Evolutionary conservation across 2,329 filamentous ascomycete species (phyloP).

Genomic region (Nemania sp.): DNA sequence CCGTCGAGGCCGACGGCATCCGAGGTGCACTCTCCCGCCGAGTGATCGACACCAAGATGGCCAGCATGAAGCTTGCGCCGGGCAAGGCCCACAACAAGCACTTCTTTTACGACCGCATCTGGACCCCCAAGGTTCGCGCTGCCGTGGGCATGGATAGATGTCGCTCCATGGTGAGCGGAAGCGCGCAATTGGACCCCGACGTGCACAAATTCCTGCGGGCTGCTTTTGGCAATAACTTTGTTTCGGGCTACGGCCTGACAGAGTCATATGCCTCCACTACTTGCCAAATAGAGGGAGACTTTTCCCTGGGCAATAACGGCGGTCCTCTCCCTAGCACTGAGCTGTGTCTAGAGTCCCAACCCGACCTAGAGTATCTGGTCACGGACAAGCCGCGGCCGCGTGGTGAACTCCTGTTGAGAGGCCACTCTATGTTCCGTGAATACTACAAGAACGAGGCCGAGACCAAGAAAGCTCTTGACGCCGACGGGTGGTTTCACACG

Average conservation of each 20-base stretch:
- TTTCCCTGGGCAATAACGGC: conserved; percentile 80
- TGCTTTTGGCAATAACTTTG: conserved; percentile 75
- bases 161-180: conserved; percentile 79
- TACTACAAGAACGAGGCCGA: conserved; percentile 92
- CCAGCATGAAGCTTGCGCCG: conserved; percentile 70
- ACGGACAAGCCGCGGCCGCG: conserved; percentile 88
- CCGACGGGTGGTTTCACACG: conserved; percentile 96
- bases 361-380: conserved; percentile 90
- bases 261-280: conserved; percentile 83
- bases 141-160: conserved; percentile 78
- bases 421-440: conserved; percentile 77
- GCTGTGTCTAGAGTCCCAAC: conserved; percentile 80
- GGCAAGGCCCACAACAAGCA: conserved; percentile 80
- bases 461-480: conserved; percentile 78
- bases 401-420: conserved; percentile 84
- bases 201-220: conserved; percentile 88
- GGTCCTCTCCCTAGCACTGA: conserved; percentile 69
- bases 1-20: conserved; percentile 76
- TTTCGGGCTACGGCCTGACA: conserved; percentile 91
- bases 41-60: conserved; percentile 78
- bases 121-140: conserved; percentile 83
- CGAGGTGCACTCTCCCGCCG: conserved; percentile 80
- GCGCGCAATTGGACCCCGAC: conserved; percentile 84
- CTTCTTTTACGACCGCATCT: conserved; percentile 81
- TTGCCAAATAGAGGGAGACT: conserved; percentile 71